phyloP scores from a whole-genome alignment of 2,329 filamentous ascomycete species.

The Epichloe uncinata region DNA sequence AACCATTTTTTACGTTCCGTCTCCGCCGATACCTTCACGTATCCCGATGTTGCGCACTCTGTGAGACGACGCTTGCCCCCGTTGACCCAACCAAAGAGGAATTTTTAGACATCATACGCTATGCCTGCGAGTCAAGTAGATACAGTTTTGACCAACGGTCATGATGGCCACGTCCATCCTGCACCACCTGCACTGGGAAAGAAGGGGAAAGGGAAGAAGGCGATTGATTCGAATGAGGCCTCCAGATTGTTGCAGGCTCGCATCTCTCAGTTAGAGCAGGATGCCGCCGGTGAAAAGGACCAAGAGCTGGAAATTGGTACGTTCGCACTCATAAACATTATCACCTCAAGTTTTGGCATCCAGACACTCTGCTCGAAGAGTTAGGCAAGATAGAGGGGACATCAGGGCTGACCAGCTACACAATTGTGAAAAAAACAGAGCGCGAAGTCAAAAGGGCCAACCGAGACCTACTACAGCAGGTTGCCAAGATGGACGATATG shows the following conservation, averaged over 20 bases:
- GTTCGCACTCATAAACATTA: neutral
- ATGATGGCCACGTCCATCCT: conserved; percentile 25
- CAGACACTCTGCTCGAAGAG: neutral
- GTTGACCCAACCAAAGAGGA: conserved; percentile 5
- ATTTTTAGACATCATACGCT: conserved; percentile 10
- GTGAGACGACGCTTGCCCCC: conserved; percentile 8
- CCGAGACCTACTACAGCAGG: conserved; percentile 74
- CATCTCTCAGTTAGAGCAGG: conserved; percentile 89
- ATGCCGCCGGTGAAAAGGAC: conserved; percentile 86
- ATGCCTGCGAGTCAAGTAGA: conserved; percentile 30
- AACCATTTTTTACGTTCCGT: neutral
- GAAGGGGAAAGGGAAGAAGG: conserved; percentile 77
- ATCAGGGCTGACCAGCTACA: conserved; percentile 1
- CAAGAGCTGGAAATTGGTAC: conserved; percentile 89
- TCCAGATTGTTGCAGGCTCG: conserved; percentile 84
- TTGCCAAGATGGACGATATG: conserved; percentile 84
- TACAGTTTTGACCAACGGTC: conserved; percentile 27
- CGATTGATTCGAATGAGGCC: conserved; percentile 73
- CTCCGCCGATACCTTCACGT: neutral
- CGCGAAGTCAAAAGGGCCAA: conserved; percentile 91
- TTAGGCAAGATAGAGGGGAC: neutral
- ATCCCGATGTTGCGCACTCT: conserved; percentile 1
- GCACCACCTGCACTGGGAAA: conserved; percentile 38
- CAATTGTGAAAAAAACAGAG: conserved; percentile 38
- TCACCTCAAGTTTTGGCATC: neutral